Evolutionary conservation across 2,329 filamentous ascomycete species (phyloP).

Genomic region (Scedosporium dehoogii): DNA sequence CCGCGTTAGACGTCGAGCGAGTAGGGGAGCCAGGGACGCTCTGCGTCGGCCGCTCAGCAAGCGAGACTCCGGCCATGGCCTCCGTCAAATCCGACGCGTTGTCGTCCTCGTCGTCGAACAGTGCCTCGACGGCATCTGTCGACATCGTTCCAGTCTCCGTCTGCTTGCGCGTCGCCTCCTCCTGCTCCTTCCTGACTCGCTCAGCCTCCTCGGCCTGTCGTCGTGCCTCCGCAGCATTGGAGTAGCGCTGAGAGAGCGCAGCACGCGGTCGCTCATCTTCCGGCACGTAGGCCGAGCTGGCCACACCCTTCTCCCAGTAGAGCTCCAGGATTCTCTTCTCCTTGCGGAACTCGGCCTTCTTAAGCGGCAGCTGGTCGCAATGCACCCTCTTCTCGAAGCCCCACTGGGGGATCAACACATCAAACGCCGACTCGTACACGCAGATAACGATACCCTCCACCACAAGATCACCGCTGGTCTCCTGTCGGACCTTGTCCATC

Average conservation of each 20-base stretch:
- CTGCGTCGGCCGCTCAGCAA: slow-evolving; percentile 83
- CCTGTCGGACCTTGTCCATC: slow-evolving; percentile 86
- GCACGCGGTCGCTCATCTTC: slow-evolving; percentile 94
- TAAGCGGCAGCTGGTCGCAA: slow-evolving; percentile 91
- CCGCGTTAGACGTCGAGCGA: slow-evolving; percentile 57
- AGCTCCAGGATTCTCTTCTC: slow-evolving; percentile 88
- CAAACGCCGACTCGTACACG: slow-evolving; percentile 97
- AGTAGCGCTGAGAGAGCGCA: slow-evolving; percentile 60
- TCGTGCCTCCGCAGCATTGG: slow-evolving; percentile 65
- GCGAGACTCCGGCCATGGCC: slow-evolving; percentile 80
- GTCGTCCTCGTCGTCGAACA: slow-evolving; percentile 90
- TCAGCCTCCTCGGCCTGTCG: slow-evolving; percentile 75
- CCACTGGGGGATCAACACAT: slow-evolving; percentile 95
- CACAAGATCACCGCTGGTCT: slow-evolving; percentile 82
- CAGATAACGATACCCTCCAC: slow-evolving; percentile 93
- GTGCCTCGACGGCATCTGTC: slow-evolving; percentile 84
- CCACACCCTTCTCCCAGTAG: slow-evolving; percentile 99
- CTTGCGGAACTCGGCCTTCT: slow-evolving; percentile 99
- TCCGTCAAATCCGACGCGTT: slow-evolving; percentile 84
- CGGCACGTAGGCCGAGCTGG: slow-evolving; percentile 89
- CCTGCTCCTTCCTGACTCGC: slow-evolving; percentile 72
- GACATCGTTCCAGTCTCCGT: slow-evolving; percentile 93
- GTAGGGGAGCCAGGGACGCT: slow-evolving; percentile 89
- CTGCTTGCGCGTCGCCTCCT: slow-evolving; percentile 85
- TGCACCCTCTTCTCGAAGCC: slow-evolving; percentile 99